Conservation (phyloP, 345 rosid species). For the Eucalyptus curtisii region DNA sequence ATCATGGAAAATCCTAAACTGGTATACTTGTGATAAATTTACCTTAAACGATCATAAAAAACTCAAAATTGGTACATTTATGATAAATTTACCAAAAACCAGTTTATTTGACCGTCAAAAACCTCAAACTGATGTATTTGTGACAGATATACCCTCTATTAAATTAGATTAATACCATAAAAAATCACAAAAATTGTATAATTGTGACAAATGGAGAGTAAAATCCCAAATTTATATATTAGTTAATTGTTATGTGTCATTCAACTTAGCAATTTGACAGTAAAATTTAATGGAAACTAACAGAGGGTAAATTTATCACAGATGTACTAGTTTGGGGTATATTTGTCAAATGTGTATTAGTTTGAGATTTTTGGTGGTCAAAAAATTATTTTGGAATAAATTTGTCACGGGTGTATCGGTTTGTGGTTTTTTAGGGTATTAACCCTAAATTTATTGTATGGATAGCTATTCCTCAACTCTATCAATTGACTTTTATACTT, state of each 20-base stretch:
- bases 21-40: rapidly evolving
- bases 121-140: too few relatives aligned
- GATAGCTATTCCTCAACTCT: neutral
- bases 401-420: rapidly evolving
- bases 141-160: rapidly evolving
- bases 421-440: rapidly evolving
- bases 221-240: rapidly evolving
- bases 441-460: rapidly evolving
- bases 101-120: rapidly evolving
- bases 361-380: rapidly evolving
- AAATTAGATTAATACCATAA: too few relatives aligned
- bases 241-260: rapidly evolving
- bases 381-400: too few relatives aligned
- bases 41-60: rapidly evolving
- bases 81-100: rapidly evolving
- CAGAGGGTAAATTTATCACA: rapidly evolving
- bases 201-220: rapidly evolving
- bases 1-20: rapidly evolving
- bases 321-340: too few relatives aligned
- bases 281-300: rapidly evolving
- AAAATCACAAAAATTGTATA: too few relatives aligned
- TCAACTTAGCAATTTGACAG: rapidly evolving
- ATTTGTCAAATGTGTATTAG: rapidly evolving
- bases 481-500: rapidly evolving
- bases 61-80: rapidly evolving